phyloP scores from a whole-genome alignment of 2,329 filamentous ascomycete genomes.

The Aureobasidium leucospermi region DNA sequence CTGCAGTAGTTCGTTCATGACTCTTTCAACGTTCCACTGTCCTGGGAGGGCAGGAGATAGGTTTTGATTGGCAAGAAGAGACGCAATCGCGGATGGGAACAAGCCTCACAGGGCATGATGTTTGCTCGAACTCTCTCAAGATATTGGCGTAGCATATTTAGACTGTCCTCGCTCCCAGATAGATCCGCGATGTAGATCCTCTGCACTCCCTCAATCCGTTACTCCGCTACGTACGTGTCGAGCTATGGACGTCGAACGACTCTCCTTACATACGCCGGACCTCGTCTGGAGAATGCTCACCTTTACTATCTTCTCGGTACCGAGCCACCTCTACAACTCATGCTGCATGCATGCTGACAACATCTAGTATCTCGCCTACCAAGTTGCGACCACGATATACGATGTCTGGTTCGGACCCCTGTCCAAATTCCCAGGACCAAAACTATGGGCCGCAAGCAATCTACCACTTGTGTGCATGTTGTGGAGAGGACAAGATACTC shows the following conservation, averaged over 20 bases:
- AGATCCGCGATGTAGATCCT: slow-evolving; percentile 1
- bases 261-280: background rate
- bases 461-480: slow-evolving; percentile 22
- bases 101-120: background rate
- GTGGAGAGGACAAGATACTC: slow-evolving; percentile 15
- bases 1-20: slow-evolving; percentile 11
- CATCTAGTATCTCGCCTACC: background rate
- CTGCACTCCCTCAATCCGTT: background rate
- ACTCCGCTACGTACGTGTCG: background rate
- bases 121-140: background rate
- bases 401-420: slow-evolving; percentile 39
- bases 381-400: slow-evolving; percentile 23
- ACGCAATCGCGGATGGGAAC: background rate
- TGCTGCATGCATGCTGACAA: background rate
- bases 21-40: slow-evolving; percentile 6
- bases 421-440: slow-evolving; percentile 36
- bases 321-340: background rate
- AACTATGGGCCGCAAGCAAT: slow-evolving; percentile 25
- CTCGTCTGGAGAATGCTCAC: background rate
- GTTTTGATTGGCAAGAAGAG: slow-evolving; percentile 1
- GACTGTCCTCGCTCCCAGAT: background rate
- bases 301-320: background rate
- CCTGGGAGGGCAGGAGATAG: background rate
- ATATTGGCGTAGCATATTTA: background rate
- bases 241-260: background rate